Evolutionary conservation across 441 rosid species (phyloP).

Genomic region (Macaranga tanarius): DNA sequence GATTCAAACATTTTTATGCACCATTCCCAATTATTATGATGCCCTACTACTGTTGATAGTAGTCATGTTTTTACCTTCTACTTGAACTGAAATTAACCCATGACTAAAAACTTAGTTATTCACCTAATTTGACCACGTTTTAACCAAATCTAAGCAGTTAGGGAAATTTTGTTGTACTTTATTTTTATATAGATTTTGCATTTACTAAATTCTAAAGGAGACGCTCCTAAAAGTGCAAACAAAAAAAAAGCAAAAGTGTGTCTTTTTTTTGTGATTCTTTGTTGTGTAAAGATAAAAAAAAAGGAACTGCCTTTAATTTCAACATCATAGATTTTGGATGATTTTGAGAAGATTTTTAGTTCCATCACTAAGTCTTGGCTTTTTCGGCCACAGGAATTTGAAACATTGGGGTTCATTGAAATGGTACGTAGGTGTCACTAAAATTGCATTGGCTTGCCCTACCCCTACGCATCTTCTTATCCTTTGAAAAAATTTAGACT

Average conservation of each 20-base stretch:
- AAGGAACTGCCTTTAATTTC: slow-evolving; percentile 24
- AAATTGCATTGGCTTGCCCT: background rate
- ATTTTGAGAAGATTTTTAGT: slow-evolving; percentile 39
- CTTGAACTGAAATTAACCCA: background rate
- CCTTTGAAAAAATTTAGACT: slow-evolving; percentile 1
- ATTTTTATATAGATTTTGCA: slow-evolving; percentile 2
- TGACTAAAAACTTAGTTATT: background rate
- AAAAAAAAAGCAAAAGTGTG: slow-evolving; percentile 30
- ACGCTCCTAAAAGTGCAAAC: slow-evolving; percentile 40
- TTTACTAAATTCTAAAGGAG: slow-evolving; percentile 20
- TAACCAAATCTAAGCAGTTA: slow-evolving; percentile 7
- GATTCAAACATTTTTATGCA: slow-evolving; percentile 20
- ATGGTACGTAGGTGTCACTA: slow-evolving; percentile 6
- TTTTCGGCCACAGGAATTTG: slow-evolving; percentile 19
- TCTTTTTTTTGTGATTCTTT: slow-evolving; percentile 37
- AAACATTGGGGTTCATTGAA: background rate
- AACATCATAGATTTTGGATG: slow-evolving; percentile 33
- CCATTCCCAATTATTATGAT: slow-evolving; percentile 40
- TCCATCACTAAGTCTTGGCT: slow-evolving; percentile 27
- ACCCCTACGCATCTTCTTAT: too few relatives aligned
- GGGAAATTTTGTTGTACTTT: slow-evolving; percentile 17
- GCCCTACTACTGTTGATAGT: background rate
- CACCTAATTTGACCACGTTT: background rate
- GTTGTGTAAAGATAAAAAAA: slow-evolving; percentile 27
- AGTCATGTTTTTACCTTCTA: background rate